A percentile compares a stretch with the other conserved stretches of the same genome.
phyloP scores from a whole-genome alignment of 1,284 basidiomycete species.

The Trichosporon ovoides region DNA sequence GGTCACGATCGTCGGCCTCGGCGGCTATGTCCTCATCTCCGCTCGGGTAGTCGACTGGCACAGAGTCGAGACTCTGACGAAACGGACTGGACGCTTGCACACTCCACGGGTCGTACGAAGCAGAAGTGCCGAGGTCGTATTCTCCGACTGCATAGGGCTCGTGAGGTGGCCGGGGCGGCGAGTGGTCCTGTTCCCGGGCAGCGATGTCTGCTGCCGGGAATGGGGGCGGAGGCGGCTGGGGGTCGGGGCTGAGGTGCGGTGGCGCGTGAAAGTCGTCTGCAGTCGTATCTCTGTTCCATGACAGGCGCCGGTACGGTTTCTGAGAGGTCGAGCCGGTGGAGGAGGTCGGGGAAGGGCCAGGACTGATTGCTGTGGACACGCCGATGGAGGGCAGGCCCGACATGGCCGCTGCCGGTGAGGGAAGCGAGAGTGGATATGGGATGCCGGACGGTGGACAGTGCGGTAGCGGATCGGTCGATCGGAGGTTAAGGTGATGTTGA shows the following conservation, averaged over 20 bases:
- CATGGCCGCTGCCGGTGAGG: not conserved
- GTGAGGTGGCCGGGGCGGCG: not conserved
- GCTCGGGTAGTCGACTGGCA: not conserved
- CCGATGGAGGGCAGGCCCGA: slow-evolving; percentile 4
- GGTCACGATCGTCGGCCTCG: not conserved
- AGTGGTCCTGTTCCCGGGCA: not conserved
- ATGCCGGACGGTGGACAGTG: not conserved
- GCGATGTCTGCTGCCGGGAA: not conserved
- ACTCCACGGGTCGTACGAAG: not conserved
- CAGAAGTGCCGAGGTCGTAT: slow-evolving; percentile 9
- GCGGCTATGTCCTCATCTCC: slow-evolving; percentile 1
- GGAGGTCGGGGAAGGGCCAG: not conserved
- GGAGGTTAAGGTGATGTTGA: not conserved
- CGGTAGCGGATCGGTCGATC: not conserved
- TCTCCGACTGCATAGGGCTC: not conserved
- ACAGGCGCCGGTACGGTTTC: slow-evolving; percentile 2
- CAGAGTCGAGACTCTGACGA: not conserved
- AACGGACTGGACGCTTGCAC: not conserved
- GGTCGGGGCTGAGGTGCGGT: not conserved
- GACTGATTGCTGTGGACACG: not conserved
- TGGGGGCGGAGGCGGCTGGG: not conserved
- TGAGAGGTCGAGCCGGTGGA: not conserved
- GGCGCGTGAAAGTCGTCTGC: not conserved
- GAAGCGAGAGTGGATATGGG: not conserved
- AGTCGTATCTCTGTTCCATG: not conserved